Evolutionary conservation across 306 rosid species (phyloP).

Genomic region (Corylus avellana): DNA sequence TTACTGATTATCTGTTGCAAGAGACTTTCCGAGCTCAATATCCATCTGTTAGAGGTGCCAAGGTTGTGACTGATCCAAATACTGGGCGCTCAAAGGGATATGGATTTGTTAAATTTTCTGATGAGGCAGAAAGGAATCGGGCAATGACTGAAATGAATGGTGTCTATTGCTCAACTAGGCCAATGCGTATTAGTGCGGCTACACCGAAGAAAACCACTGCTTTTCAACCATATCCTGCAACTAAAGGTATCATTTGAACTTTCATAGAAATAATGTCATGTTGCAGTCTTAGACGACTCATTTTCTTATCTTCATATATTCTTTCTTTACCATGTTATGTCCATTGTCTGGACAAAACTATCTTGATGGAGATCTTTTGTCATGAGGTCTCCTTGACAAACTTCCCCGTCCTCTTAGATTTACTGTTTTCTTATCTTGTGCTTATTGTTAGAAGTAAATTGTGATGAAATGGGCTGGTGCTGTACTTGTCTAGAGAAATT

Average conservation of each 20-base stretch:
- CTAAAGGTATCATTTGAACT: constrained; percentile 47
- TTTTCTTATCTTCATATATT: neutral
- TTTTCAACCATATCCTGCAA: constrained; percentile 54
- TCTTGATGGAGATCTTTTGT: neutral
- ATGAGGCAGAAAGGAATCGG: constrained; percentile 80
- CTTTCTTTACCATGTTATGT: neutral
- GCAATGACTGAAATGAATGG: constrained; percentile 96
- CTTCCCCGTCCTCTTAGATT: neutral
- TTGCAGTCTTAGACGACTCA: neutral
- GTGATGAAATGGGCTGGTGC: neutral
- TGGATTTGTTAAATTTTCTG: constrained; percentile 88
- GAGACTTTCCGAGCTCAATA: constrained; percentile 74
- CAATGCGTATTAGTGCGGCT: constrained; percentile 93
- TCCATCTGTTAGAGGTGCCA: constrained; percentile 89
- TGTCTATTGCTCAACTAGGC: constrained; percentile 81
- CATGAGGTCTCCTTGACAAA: neutral
- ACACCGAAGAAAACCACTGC: constrained; percentile 73
- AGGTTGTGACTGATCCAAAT: constrained; percentile 83
- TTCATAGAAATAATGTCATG: neutral
- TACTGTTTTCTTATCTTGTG: neutral
- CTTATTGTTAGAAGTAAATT: neutral
- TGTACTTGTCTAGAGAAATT: too few species aligned
- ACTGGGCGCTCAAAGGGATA: constrained; percentile 89
- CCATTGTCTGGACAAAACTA: neutral
- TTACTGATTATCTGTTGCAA: constrained; percentile 80